Evolutionary conservation across 371 early-diverging fungal species (phyloP), one percentile per base, ranked within the genome.

Genomic region (Mortierella sp.): DNA sequence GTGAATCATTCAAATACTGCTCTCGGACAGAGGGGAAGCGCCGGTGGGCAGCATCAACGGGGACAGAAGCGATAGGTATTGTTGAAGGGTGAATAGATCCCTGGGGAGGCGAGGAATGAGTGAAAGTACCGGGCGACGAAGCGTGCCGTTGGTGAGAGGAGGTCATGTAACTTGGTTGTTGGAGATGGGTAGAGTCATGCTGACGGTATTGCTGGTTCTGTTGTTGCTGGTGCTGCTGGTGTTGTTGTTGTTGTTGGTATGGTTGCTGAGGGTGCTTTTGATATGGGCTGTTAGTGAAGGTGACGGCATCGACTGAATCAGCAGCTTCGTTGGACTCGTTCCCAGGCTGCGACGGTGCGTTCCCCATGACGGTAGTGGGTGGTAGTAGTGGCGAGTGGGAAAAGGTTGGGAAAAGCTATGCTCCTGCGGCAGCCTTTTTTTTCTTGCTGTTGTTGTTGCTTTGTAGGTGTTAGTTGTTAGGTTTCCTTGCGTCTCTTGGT

Each of bases 1-100:
- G 86, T 12, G 86, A 82, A 21, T 84, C 82, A 41, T 76, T 77
- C 71, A 81, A 55, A 46, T 79, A 82, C 46, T 81, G 77, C 32
- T 85, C 86, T 68, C 77, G 76, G n/a, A 82, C 86, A 74, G 60
- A 74, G 1, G 86, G 86, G 43, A 85, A 85, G 48, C 79, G 75
- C 24, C 79, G 74, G 3, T 54, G 75, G 10, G 74, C 55, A 27
- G 75, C 71, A 21, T 81, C 81, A 56, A 84, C 81, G 27, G 81
- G 81, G 32, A 78, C 75, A 35, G 83, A 81, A 8, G 86, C 86
- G 21, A 77, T 79, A 63, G 87, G 87, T 82, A 87, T 87, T 38
- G 83, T 78, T n/a, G 87, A 80, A 24, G 87, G 80, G 63, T 87
- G 77, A 29, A 80, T 75, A 44, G 83, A 80, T 58, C 80, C 83